Conservation (phyloP, 108 stramenopile species). For the Skeletonema marinoi region DNA sequence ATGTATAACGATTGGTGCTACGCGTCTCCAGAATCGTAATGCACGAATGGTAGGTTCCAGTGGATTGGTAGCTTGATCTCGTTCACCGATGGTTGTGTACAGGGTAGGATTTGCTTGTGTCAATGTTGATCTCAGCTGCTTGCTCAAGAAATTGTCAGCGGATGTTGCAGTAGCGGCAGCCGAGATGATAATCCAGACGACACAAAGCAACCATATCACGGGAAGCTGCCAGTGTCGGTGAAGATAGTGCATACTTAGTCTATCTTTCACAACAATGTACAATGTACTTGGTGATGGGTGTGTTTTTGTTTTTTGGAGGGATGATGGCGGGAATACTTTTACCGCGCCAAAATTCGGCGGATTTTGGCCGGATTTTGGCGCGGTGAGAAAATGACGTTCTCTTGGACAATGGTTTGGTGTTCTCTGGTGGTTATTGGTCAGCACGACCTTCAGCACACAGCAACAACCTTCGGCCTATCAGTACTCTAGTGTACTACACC, state of each 20-base stretch:
- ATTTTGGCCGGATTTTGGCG: too few relatives aligned
- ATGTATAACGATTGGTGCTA: constrained; percentile 70
- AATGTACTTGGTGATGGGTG: too few relatives aligned
- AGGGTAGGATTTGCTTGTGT: constrained; percentile 7
- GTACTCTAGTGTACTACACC: neutral
- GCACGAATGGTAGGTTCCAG: constrained; percentile 44
- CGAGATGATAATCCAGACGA: neutral
- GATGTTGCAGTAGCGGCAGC: neutral
- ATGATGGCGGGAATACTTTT: too few relatives aligned
- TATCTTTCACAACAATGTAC: too few relatives aligned
- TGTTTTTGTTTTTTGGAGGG: too few relatives aligned
- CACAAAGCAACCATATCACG: neutral
- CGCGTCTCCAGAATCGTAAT: constrained; percentile 62
- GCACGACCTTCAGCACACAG: too few relatives aligned
- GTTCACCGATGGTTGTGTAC: neutral
- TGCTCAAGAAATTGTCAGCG: neutral
- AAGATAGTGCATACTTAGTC: too few relatives aligned
- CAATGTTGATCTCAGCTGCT: constrained; percentile 1
- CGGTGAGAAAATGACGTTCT: too few relatives aligned
- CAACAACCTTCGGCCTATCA: neutral
- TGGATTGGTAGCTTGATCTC: constrained; percentile 8
- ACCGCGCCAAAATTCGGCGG: too few relatives aligned
- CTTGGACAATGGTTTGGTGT: too few relatives aligned
- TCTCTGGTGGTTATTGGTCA: too few relatives aligned
- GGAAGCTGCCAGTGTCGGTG: neutral